phyloP scores from a whole-genome alignment of 2,329 filamentous ascomycete species.

The Cladobotryum mycophilum region DNA sequence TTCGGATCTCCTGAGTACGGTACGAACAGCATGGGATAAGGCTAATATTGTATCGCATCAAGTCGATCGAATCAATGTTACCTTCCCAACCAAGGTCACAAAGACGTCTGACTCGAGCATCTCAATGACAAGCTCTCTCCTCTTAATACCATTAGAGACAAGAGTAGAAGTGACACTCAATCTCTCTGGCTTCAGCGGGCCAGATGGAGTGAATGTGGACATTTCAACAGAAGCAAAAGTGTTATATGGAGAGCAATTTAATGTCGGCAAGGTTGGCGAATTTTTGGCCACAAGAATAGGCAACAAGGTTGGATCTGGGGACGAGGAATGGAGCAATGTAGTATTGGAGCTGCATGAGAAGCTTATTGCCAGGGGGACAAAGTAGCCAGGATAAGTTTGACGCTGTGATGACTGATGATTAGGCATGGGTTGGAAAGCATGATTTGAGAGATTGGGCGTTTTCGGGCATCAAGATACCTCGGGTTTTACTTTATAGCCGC shows the following conservation, averaged over 20 bases:
- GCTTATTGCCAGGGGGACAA: constrained; percentile 50
- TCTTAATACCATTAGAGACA: constrained; percentile 60
- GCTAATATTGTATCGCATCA: constrained; percentile 54
- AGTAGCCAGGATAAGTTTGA: constrained; percentile 25
- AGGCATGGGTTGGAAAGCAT: constrained; percentile 14
- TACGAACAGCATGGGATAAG: constrained; percentile 60
- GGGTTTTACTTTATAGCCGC: background rate
- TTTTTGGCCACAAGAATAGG: constrained; percentile 54
- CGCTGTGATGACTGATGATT: constrained; percentile 23
- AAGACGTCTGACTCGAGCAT: constrained; percentile 62
- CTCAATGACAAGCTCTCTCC: constrained; percentile 52
- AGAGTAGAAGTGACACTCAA: constrained; percentile 60
- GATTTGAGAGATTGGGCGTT: constrained; percentile 11
- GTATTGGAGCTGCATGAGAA: constrained; percentile 50
- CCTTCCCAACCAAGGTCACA: constrained; percentile 57
- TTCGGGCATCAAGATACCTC: constrained; percentile 11
- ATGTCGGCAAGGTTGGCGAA: constrained; percentile 67
- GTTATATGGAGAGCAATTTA: constrained; percentile 73
- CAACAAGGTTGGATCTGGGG: constrained; percentile 28
- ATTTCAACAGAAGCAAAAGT: constrained; percentile 53
- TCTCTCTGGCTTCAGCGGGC: constrained; percentile 41
- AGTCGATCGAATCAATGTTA: constrained; percentile 54
- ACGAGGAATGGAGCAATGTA: constrained; percentile 47
- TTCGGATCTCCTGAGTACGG: constrained; percentile 50
- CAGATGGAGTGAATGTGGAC: constrained; percentile 47